Evolutionary conservation across 768 basidiomycete genomes (phyloP), one percentile per base, ranked within the genome.

Genomic region (Termitomyces sp.): DNA sequence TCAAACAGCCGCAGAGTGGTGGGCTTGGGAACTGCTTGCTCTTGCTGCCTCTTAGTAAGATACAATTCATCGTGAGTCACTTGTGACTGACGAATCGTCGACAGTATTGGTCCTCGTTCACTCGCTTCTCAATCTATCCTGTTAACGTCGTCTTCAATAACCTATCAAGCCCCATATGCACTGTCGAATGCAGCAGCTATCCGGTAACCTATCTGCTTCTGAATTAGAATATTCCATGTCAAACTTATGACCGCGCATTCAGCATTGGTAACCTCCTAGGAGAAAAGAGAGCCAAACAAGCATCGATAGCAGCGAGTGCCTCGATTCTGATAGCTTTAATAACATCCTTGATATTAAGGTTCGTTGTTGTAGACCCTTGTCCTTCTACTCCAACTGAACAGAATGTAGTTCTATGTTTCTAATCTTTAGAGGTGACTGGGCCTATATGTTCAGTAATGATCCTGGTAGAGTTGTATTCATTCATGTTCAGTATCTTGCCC

Each of bases 1-100:
- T 1, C 92, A 93, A 68, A 85, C 81, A 5, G 90, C 90, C 0
- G 84, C 84, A 9, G 96, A 97, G 69, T 98, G 94, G 96, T 98
- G 93, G 93, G 85, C 88, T 37, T 95, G 94, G 94, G 93, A 96
- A 70, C 78, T 93, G 8, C 68, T 88, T 40, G 85, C 84, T 24
- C 70, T 81, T 3, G 77, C 73, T 17, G 80, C 80, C 3, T 77
- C 76, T 55, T 62, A 76, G 74, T 78, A 57, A 56, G 76, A 65
- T 9, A 22, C 3, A 9, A 10, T 34, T 19, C 22, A 38, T 22
- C 9, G 3, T 35, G 10, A 28, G 28, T 17, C 3, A 30, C 46
- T 12, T 14, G 11, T 21, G 21, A 32, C n/a, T 45, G 2, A 45
- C 45, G 15, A 15, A 21, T 24, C 42, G 26, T 17, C 10, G n/a